Base-by-base conservation (phyloP, 208 protist genomes). In the Leptomonas seymouri region DNA sequence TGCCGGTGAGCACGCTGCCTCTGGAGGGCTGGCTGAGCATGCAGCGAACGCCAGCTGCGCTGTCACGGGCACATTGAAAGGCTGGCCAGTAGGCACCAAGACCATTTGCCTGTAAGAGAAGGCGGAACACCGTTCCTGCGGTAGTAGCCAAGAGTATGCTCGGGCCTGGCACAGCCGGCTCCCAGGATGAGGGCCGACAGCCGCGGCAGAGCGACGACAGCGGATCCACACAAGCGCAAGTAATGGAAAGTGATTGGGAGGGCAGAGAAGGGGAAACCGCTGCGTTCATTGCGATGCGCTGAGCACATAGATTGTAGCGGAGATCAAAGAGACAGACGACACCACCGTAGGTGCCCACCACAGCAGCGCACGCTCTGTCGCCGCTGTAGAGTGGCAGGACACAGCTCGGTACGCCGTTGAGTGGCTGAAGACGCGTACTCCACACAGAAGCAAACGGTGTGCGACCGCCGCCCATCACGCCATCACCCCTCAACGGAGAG, bases 301-400 rank as follows among this genome's bases (percentile, higher is more conserved):
- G 70, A 48, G 89, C 67, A 31, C 81, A 71, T 11, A 85, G 21
- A 34, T 81, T 66, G 63, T 87, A 90, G 25, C 89, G 89, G 18
- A 91, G 58, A 64, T 94, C 89, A 75, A 82, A 94, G 9, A 94
- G 68, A n/a, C 74, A 78, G 4, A 85, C 78, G 1, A 54, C 55
- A 2, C 89, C 89, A 16, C 46, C 70, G 61, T 67, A 69, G 20
- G 86, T 89, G 4, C 61, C 74, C 11, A 82, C 78, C 9, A 70
- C 85, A 9, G 76, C 73, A 0, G 76, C 89, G 36, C 81, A 83
- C 0, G 70, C 74, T 1, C 21, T 18, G 42, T 71, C 69, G 4
- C 60, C 70, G 0, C 27, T 20, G 53, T 81, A 84, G 21, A 92
- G 75, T 0, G 86, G 83, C 1, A 56, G 70, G 20, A 87, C 15